Evolutionary conservation across 352 stramenopile genomes (phyloP), one percentile per base, ranked within the genome.

Genomic region (Aphanomyces stellatus): DNA sequence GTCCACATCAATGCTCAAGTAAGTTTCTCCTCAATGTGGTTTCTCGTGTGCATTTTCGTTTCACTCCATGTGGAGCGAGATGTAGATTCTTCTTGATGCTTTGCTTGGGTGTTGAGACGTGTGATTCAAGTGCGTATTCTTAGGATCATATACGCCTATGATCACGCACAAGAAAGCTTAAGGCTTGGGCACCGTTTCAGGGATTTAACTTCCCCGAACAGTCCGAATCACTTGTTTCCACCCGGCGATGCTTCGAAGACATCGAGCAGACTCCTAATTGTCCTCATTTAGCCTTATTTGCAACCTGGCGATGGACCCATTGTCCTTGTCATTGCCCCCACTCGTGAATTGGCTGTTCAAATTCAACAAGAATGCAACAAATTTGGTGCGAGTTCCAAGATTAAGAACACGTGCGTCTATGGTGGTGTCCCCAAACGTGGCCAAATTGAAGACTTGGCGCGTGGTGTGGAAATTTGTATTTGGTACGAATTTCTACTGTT

Each of bases 1-100:
- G 98, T 99, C 72, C 97, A 99, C 80, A 99, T 99, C 84, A 99
- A 99, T 81, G 97, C 96, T 71, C 95, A 99, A 93, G 96, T 98
- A 93, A 84, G 85, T 91, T n/a, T 65, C 4, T 57, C 4, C 11
- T 19, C 41, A 8, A n/a, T 46, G 37, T 46, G 13, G 37, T 46
- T 19, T 46, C n/a, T 46, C 37, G 11, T n/a, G 37, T n/a, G n/a
- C n/a, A n/a, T n/a, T n/a, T 19, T 46, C 37, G 37, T 46, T 53
- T 22, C 46, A 53, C 13, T 35, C 19, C 25, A 34, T 22, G 7
- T 11, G 49, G 22, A 30, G n/a, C 7, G 49, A 19, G 11, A 33
- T 57, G 49, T 57, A 57, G 49, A 57, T 57, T 22, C 25, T 22
- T 57, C 17, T 57, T 22, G 49, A 22, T 51, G 42, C 8, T 22